Evolutionary conservation across 2,329 filamentous ascomycete genomes (phyloP).

Genomic region (Periconia sp.): DNA sequence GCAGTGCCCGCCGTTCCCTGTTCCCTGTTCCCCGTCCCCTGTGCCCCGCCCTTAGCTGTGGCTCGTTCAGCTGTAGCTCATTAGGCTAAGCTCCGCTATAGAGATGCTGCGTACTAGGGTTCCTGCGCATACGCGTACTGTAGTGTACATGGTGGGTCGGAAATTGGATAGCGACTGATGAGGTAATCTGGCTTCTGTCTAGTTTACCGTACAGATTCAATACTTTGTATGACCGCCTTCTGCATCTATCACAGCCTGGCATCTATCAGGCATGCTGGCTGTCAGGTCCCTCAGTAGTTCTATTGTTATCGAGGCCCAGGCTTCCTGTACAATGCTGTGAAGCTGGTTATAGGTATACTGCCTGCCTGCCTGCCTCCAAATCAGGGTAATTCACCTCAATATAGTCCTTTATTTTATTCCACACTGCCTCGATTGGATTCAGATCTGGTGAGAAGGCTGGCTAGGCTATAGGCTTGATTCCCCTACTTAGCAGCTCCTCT

Average conservation of each 20-base stretch:
- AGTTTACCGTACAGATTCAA: too few relatives aligned
- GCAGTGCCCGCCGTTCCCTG: too few relatives aligned
- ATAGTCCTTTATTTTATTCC: conserved; percentile 15
- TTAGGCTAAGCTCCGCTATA: too few relatives aligned
- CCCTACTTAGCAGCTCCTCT: conserved; percentile 2
- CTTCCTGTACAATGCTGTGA: conserved; percentile 3
- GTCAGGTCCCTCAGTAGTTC: background rate
- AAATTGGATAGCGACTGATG: too few relatives aligned
- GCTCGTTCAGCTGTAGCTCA: too few relatives aligned
- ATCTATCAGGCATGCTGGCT: conserved; percentile 2
- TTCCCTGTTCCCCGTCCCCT: too few relatives aligned
- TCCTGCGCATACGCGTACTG: too few relatives aligned
- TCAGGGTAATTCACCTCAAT: conserved; percentile 9
- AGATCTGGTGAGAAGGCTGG: conserved; percentile 11
- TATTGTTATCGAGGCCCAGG: background rate
- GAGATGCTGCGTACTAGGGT: too few relatives aligned
- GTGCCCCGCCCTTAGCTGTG: too few relatives aligned
- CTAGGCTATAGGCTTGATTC: conserved; percentile 8
- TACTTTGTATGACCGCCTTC: conserved; percentile 3
- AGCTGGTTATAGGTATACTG: conserved; percentile 8
- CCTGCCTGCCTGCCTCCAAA: conserved; percentile 1
- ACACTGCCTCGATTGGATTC: conserved; percentile 12
- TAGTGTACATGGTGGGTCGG: too few relatives aligned
- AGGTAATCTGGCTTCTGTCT: too few relatives aligned
- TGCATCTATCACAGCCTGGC: conserved; percentile 3